These are phyloP conservation scores for Lonicera japonica DNA, from an alignment of 129 eudicot genomes.

Conservation along the genomic window DNA sequence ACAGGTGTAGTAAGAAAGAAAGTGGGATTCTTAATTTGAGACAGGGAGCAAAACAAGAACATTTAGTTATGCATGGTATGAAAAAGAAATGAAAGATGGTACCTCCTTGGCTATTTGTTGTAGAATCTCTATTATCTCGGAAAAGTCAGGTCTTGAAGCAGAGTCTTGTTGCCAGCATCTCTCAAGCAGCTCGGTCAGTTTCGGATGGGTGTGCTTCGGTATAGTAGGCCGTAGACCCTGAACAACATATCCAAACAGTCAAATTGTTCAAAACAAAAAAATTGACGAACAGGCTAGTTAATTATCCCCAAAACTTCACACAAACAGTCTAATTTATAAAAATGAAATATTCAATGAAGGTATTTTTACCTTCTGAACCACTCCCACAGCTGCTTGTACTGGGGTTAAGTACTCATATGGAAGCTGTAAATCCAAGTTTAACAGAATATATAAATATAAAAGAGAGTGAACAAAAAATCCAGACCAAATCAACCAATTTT, in stretches of 20 bases:
- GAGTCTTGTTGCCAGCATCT: conserved; percentile 97
- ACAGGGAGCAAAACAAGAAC: neutral
- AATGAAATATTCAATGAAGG: neutral
- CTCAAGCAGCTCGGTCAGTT: conserved; percentile 70
- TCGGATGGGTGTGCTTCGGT: conserved; percentile 77
- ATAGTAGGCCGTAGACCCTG: conserved; percentile 89
- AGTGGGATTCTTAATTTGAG: too few relatives aligned
- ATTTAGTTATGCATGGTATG: neutral
- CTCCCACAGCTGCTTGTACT: conserved; percentile 94
- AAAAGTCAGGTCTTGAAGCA: conserved; percentile 73
- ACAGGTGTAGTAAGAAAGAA: too few relatives aligned
- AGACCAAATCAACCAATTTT: neutral
- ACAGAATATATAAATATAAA: neutral
- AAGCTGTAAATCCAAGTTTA: conserved; percentile 38
- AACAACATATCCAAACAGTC: conserved; percentile 11
- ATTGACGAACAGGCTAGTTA: too few relatives aligned
- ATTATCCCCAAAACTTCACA: too few relatives aligned
- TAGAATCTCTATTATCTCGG: conserved; percentile 55
- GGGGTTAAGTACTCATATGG: conserved; percentile 93
- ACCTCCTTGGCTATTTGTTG: conserved; percentile 71
- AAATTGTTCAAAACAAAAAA: too few relatives aligned
- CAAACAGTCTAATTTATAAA: too few relatives aligned
- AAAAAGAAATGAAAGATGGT: neutral
- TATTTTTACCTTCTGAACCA: conserved; percentile 80
- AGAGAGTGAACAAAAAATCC: neutral